Conservation (phyloP, 768 basidiomycete genomes). For the Boletus rex-veris region DNA sequence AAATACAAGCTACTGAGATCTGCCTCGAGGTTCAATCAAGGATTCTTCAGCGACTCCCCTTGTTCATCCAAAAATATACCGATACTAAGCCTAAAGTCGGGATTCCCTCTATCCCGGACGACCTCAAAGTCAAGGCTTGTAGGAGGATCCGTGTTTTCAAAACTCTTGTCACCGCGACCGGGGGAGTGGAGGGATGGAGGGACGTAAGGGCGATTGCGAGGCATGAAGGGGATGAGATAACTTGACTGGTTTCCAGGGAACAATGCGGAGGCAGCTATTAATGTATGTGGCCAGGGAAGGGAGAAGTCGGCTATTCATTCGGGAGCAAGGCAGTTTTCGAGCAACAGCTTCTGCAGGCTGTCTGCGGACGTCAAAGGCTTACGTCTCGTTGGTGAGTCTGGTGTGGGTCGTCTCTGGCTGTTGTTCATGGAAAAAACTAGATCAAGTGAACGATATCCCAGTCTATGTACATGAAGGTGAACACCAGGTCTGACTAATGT, state of each 20-base stretch:
- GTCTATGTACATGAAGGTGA: conserved; percentile 60
- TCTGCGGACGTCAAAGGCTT: background rate
- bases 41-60: conserved; percentile 73
- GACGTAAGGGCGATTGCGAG: conserved; percentile 58
- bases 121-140: conserved; percentile 64
- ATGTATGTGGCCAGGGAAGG: background rate
- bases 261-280: background rate
- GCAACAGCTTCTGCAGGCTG: background rate
- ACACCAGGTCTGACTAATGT: background rate
- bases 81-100: conserved; percentile 54
- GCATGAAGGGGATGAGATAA: too few species aligned
- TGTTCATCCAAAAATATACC: conserved; percentile 84
- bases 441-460: conserved; percentile 40
- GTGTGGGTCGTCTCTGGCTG: too few species aligned
- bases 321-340: background rate
- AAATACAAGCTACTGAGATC: conserved; percentile 42
- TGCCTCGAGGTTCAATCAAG: conserved; percentile 50
- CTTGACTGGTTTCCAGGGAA: background rate
- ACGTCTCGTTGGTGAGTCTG: background rate
- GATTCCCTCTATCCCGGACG: conserved; percentile 48
- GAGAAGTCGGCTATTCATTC: background rate
- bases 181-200: conserved; percentile 44
- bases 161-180: conserved; percentile 31
- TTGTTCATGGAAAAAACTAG: background rate
- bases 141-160: conserved; percentile 34